phyloP scores from a whole-genome alignment of 2,329 filamentous ascomycete genomes.

The Pestalotiopsis sp. region DNA sequence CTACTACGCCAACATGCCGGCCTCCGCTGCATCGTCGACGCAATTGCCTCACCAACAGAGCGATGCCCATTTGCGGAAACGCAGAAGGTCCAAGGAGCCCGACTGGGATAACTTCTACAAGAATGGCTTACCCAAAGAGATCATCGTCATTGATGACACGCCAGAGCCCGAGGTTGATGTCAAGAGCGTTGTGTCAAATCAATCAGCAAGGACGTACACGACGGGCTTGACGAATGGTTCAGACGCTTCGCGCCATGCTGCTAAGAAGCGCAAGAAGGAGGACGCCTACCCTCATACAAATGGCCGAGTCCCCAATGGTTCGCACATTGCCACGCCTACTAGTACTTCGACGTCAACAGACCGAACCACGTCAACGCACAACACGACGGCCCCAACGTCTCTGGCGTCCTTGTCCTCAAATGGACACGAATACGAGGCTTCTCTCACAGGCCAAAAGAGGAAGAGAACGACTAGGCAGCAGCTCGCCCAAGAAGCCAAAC shows the following conservation, averaged over 20 bases:
- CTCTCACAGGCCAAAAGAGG: conserved; percentile 79
- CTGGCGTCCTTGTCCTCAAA: conserved; percentile 69
- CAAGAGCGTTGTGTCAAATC: conserved; percentile 34
- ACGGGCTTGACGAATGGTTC: conserved; percentile 35
- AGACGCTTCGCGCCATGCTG: conserved; percentile 49
- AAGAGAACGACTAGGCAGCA: conserved; percentile 77
- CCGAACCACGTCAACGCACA: conserved; percentile 76
- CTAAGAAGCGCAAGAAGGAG: conserved; percentile 76
- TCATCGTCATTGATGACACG: conserved; percentile 80
- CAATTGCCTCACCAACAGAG: conserved; percentile 29
- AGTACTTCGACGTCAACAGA: conserved; percentile 80
- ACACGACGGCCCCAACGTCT: conserved; percentile 90
- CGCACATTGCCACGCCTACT: conserved; percentile 72
- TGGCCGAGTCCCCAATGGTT: conserved; percentile 61
- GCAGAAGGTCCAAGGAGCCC: conserved; percentile 63
- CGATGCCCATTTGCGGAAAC: conserved; percentile 44
- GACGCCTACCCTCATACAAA: conserved; percentile 69
- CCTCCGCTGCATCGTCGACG: conserved; percentile 32
- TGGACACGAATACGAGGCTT: conserved; percentile 67
- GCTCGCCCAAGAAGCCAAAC: conserved; percentile 79
- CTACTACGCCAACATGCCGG: conserved; percentile 36
- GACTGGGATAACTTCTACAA: conserved; percentile 84
- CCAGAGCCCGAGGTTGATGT: conserved; percentile 56
- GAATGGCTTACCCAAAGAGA: conserved; percentile 81
- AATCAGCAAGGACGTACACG: conserved; percentile 38